A percentile compares a stretch with the other conserved stretches of the same genome.
These are phyloP conservation scores for Asclepias syriaca DNA, from an alignment of 257 asterid genomes.

Conservation along the genomic window DNA sequence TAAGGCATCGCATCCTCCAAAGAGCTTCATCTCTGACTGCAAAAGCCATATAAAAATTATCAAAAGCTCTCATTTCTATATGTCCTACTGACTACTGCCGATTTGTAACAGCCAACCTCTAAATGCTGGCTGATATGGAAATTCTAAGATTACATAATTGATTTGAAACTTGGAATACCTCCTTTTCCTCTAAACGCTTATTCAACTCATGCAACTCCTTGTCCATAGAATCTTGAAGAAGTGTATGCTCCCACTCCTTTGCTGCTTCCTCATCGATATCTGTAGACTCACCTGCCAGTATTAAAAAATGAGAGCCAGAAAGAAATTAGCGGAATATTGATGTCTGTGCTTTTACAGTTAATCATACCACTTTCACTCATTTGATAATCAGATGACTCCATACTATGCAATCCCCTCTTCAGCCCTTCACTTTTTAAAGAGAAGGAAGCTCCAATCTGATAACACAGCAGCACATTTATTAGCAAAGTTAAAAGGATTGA, in stretches of 20 bases:
- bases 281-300: slow-evolving; percentile 65
- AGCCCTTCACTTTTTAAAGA: slow-evolving; percentile 68
- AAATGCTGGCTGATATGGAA: neutral
- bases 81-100: too few relatives aligned
- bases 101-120: neutral
- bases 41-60: slow-evolving; percentile 16
- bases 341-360: neutral
- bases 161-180: slow-evolving; percentile 40
- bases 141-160: slow-evolving; percentile 1
- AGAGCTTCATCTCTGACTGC: slow-evolving; percentile 91
- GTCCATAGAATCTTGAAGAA: slow-evolving; percentile 88
- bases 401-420: slow-evolving; percentile 85
- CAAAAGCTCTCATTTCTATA: neutral
- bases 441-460: slow-evolving; percentile 53
- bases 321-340: slow-evolving; percentile 11
- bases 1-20: slow-evolving; percentile 75
- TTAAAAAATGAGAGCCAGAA: slow-evolving; percentile 13
- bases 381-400: slow-evolving; percentile 88
- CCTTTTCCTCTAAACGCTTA: slow-evolving; percentile 83
- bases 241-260: slow-evolving; percentile 93
- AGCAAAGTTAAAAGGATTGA: neutral
- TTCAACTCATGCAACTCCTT: slow-evolving; percentile 84
- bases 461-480: neutral
- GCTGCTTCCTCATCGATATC: slow-evolving; percentile 86
- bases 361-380: slow-evolving; percentile 83